Evolutionary conservation across 257 asterid species (phyloP).

Genomic region (Echites panduratus): DNA sequence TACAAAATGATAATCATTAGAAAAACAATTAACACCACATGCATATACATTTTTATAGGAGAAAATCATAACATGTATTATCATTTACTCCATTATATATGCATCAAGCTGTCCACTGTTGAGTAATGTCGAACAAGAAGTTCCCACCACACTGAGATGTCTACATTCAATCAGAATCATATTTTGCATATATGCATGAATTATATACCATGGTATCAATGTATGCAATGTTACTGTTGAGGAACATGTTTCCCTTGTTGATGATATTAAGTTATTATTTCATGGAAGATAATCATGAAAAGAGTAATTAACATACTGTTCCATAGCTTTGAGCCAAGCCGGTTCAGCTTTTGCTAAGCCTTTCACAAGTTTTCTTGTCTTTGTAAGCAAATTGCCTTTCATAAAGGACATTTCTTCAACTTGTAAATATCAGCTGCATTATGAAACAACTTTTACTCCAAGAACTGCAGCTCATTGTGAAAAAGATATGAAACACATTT

Average conservation of each 20-base stretch:
- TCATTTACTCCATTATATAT: background rate
- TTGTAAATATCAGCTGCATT: background rate
- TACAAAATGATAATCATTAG: background rate
- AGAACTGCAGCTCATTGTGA: background rate
- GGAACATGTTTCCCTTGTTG: background rate
- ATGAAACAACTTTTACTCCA: background rate
- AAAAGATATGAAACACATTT: background rate
- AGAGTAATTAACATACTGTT: conserved; percentile 40
- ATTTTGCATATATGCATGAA: background rate
- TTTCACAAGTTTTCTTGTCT: conserved; percentile 79
- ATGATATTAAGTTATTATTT: background rate
- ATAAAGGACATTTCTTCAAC: conserved; percentile 55
- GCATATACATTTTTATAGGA: background rate
- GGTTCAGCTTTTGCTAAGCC: conserved; percentile 88
- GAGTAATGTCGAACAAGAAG: background rate
- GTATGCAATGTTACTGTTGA: background rate
- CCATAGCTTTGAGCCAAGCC: conserved; percentile 96
- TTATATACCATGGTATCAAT: background rate
- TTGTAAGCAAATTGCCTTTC: conserved; percentile 72
- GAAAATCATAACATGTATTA: background rate
- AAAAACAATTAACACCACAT: background rate
- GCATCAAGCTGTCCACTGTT: background rate
- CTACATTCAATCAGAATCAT: background rate
- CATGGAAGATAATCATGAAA: background rate
- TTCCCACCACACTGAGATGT: background rate